Evolutionary conservation across 805 yeast genomes (phyloP).

Genomic region (Isabelozyma heimii): DNA sequence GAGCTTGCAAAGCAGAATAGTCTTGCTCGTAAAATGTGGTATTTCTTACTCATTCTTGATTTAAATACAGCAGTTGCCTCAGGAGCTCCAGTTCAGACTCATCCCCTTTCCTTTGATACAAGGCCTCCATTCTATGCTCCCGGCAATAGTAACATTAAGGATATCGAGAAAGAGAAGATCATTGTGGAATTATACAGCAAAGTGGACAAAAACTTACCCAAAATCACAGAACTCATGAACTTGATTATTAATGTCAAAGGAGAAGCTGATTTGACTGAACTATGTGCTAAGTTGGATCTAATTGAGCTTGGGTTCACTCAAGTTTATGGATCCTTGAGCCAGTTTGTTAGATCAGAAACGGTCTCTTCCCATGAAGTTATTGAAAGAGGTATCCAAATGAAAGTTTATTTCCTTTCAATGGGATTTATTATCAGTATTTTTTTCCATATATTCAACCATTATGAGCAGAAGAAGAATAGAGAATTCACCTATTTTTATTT

Average conservation of each 20-base stretch:
- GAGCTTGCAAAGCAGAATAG: slow-evolving; percentile 11
- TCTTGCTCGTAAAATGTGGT: slow-evolving; percentile 30
- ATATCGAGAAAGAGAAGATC: slow-evolving; percentile 28
- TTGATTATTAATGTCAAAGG: slow-evolving; percentile 13
- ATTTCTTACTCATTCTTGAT: slow-evolving; percentile 17
- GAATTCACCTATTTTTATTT: slow-evolving; percentile 23
- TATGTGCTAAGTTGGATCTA: slow-evolving; percentile 9
- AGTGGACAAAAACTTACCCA: slow-evolving; percentile 7
- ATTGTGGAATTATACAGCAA: slow-evolving; percentile 13
- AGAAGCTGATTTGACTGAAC: slow-evolving; percentile 11
- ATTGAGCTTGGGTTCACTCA: slow-evolving; percentile 10
- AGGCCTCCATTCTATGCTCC: slow-evolving; percentile 17
- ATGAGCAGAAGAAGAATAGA: slow-evolving; percentile 18
- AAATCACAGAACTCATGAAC: slow-evolving; percentile 9
- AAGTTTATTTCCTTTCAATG: slow-evolving; percentile 14
- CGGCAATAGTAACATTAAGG: slow-evolving; percentile 27
- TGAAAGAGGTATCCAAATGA: slow-evolving; percentile 9
- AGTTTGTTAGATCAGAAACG: not conserved
- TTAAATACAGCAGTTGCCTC: slow-evolving; percentile 13
- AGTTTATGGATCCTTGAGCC: slow-evolving; percentile 2
- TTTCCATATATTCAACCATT: slow-evolving; percentile 23
- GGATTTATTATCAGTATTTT: slow-evolving; percentile 18
- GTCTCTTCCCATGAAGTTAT: not conserved
- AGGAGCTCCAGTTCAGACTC: slow-evolving; percentile 20
- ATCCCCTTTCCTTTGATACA: slow-evolving; percentile 20